These are phyloP conservation scores for Kondoa subrosea DNA, from an alignment of 768 basidiomycete species.

Conservation along the genomic window DNA sequence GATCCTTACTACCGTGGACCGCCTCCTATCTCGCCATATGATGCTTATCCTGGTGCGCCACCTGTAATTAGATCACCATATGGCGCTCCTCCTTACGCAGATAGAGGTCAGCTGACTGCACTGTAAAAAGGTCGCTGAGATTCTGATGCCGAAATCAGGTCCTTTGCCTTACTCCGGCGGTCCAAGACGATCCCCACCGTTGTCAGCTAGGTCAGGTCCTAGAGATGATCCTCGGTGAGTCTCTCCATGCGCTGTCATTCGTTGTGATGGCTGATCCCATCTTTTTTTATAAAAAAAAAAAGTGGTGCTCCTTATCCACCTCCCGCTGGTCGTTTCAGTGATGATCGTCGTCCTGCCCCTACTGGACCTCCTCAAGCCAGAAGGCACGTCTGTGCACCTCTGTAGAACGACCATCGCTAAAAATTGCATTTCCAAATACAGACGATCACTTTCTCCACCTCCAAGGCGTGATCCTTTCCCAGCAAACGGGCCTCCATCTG, in stretches of 20 bases:
- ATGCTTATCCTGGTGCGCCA: not conserved
- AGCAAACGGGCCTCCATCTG: not conserved
- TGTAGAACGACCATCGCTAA: too few relatives aligned
- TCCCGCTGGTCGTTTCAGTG: not conserved
- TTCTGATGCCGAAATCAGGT: not conserved
- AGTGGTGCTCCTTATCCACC: not conserved
- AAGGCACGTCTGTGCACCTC: not conserved
- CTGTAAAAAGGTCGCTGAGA: not conserved
- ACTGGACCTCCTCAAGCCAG: not conserved
- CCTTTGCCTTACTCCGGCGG: not conserved
- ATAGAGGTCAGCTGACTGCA: not conserved
- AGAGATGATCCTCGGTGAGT: not conserved
- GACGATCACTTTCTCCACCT: slow-evolving; percentile 4
- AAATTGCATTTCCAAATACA: not conserved
- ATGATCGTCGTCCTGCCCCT: not conserved
- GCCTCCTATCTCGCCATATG: not conserved
- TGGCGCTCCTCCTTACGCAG: not conserved
- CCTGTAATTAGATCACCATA: not conserved
- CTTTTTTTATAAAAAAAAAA: too few relatives aligned
- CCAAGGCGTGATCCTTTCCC: not conserved
- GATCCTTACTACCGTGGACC: not conserved
- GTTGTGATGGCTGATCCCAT: too few relatives aligned
- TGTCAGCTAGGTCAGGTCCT: not conserved
- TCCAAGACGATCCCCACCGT: not conserved
- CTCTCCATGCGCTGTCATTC: too few relatives aligned